Evolutionary conservation across 78 protist genomes (phyloP).

Genomic region (Carpediemonas membranifera): DNA sequence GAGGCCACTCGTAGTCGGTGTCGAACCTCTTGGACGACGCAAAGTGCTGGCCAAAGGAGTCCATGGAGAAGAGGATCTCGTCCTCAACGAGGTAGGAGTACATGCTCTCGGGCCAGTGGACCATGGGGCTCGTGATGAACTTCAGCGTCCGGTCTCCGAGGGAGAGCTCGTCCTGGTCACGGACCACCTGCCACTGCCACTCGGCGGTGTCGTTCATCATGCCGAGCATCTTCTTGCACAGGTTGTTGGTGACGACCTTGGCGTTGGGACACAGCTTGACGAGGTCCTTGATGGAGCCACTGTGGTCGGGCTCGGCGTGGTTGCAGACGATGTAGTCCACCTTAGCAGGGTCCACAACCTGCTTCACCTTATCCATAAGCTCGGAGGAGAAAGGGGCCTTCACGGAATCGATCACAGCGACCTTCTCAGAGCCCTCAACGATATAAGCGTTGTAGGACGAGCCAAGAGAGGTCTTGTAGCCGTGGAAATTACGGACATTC

Average conservation of each 20-base stretch:
- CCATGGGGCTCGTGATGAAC: not conserved
- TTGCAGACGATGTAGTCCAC: not conserved
- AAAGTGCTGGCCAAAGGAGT: conserved; percentile 19
- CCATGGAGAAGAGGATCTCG: conserved; percentile 2
- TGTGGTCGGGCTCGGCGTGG: conserved; percentile 38
- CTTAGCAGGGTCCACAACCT: not conserved
- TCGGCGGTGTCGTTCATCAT: no score
- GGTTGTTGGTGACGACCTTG: not conserved
- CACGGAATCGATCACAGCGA: conserved; percentile 25
- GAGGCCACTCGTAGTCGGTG: no score
- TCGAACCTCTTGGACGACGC: no score
- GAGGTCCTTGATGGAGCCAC: not conserved
- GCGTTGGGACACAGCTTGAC: conserved; percentile 15
- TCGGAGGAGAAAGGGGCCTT: conserved; percentile 19
- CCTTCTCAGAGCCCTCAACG: not conserved
- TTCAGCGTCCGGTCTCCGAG: not conserved
- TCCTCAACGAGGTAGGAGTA: not conserved
- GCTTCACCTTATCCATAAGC: conserved; percentile 7
- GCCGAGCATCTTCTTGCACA: not conserved
- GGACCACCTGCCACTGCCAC: no score
- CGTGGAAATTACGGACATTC: conserved; percentile 22
- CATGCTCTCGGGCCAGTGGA: conserved; percentile 26
- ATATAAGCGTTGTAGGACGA: conserved; percentile 31
- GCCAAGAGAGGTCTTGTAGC: conserved; percentile 16
- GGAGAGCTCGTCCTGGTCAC: not conserved